Evolutionary conservation across 2,329 filamentous ascomycete species (phyloP).

Genomic region (Sphaerulina populicola): DNA sequence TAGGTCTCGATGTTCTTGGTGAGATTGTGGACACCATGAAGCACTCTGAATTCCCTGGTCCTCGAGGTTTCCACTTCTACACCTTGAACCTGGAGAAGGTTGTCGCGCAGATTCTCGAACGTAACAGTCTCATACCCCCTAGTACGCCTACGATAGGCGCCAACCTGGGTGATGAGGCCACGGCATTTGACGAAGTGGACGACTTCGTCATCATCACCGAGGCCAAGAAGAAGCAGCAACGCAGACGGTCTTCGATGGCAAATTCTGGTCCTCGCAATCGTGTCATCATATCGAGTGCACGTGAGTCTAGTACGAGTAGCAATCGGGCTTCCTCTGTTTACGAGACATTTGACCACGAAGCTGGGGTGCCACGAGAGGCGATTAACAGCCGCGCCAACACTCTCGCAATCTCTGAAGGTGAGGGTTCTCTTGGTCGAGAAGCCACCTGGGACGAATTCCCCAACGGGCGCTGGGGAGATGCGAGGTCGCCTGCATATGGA

Average conservation of each 20-base stretch:
- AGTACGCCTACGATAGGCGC: constrained; percentile 33
- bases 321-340: constrained; percentile 41
- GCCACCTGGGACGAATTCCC: constrained; percentile 99
- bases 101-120: constrained; percentile 84
- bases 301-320: constrained; percentile 46
- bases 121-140: constrained; percentile 69
- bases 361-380: constrained; percentile 61
- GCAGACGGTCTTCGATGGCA: constrained; percentile 64
- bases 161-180: constrained; percentile 34
- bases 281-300: constrained; percentile 61
- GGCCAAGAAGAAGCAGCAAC: constrained; percentile 39
- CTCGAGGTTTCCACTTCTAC: constrained; percentile 90
- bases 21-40: constrained; percentile 77
- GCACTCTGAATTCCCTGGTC: constrained; percentile 48
- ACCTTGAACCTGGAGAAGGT: constrained; percentile 94
- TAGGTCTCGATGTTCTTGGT: constrained; percentile 72
- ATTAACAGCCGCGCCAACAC: constrained; percentile 71
- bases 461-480: constrained; percentile 91
- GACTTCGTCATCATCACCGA: constrained; percentile 39
- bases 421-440: constrained; percentile 80
- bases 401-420: constrained; percentile 86
- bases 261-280: constrained; percentile 82
- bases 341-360: constrained; percentile 68
- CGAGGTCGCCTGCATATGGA: constrained; percentile 84
- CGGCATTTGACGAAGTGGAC: constrained; percentile 27